Percentiles rank a stretch among this genome's conserved stretches.
phyloP scores from a whole-genome alignment of 75 land plant species.

The Isoetes taiwanensis region DNA sequence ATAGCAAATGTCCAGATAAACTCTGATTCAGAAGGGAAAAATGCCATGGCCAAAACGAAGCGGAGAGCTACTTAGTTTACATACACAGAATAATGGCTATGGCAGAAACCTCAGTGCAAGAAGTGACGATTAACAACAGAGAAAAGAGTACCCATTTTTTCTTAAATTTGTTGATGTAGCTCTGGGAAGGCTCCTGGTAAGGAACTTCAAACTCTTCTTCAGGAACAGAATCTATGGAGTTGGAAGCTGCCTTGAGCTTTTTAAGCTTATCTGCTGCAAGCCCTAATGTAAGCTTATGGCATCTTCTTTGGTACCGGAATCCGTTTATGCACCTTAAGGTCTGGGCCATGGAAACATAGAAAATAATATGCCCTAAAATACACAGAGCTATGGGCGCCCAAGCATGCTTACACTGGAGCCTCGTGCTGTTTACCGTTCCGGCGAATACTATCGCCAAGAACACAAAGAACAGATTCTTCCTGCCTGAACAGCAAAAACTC shows the following conservation, averaged over 20 bases:
- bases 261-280: conserved; percentile 55
- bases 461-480: conserved; percentile 71
- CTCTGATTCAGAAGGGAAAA: too few species aligned
- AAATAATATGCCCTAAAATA: conserved; percentile 40
- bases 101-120: conserved; percentile 41
- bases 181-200: conserved; percentile 78
- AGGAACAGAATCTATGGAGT: conserved; percentile 10
- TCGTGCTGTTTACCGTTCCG: conserved; percentile 21
- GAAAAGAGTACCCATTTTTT: conserved; percentile 66
- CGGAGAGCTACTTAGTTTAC: too few species aligned
- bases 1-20: too few species aligned
- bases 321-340: conserved; percentile 66
- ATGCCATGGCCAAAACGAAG: too few species aligned
- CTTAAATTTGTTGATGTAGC: conserved; percentile 69
- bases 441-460: conserved; percentile 46
- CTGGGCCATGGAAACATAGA: conserved; percentile 69
- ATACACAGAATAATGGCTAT: conserved; percentile 54
- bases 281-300: conserved; percentile 74
- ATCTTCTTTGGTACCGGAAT: conserved; percentile 69
- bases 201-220: conserved; percentile 41
- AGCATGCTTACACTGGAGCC: conserved; percentile 59
- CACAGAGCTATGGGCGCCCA: conserved; percentile 65
- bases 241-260: conserved; percentile 24
- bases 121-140: conserved; percentile 40
- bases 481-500: too few species aligned